Evolutionary conservation across 1,284 basidiomycete genomes (phyloP).

Genomic region (Xanthoconium separans): DNA sequence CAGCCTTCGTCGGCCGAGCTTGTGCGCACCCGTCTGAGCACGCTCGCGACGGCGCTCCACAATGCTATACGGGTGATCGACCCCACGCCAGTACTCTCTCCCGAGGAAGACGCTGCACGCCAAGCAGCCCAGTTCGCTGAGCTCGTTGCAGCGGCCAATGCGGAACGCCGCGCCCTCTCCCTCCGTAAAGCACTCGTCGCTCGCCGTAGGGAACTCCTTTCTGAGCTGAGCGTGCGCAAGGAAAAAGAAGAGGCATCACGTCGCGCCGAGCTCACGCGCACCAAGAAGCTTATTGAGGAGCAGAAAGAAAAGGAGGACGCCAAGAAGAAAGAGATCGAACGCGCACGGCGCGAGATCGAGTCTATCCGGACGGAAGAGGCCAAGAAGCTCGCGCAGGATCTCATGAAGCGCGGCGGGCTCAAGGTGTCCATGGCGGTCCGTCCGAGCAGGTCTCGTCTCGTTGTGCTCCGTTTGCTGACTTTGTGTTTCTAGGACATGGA

Average conservation of each 20-base stretch:
- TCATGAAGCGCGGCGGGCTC: slow-evolving; percentile 84
- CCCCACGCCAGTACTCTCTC: slow-evolving; percentile 37
- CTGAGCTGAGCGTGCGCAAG: slow-evolving; percentile 82
- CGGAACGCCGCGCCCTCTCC: slow-evolving; percentile 75
- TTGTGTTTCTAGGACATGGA: slow-evolving; percentile 63
- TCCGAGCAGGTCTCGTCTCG: slow-evolving; percentile 11
- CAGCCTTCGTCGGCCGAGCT: slow-evolving; percentile 73
- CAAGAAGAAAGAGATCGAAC: slow-evolving; percentile 73
- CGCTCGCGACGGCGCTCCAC: slow-evolving; percentile 74
- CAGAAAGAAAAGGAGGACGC: slow-evolving; percentile 68
- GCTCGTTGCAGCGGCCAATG: slow-evolving; percentile 59
- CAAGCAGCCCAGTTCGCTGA: slow-evolving; percentile 52
- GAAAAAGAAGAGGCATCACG: slow-evolving; percentile 89
- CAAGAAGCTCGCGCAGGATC: slow-evolving; percentile 83
- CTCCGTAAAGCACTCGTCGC: slow-evolving; percentile 83
- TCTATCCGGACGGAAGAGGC: slow-evolving; percentile 83
- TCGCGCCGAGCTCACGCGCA: slow-evolving; percentile 69
- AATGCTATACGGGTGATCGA: slow-evolving; percentile 61
- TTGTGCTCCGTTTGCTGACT: slow-evolving; percentile 5
- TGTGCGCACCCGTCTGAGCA: slow-evolving; percentile 74
- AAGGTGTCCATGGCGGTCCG: slow-evolving; percentile 82
- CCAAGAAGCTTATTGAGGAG: slow-evolving; percentile 76
- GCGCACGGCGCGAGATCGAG: slow-evolving; percentile 83
- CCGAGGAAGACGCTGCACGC: slow-evolving; percentile 56
- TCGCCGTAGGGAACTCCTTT: slow-evolving; percentile 83